Conservation (phyloP, 2,329 filamentous ascomycete genomes). For the Calonectria pseudoturangicola region DNA sequence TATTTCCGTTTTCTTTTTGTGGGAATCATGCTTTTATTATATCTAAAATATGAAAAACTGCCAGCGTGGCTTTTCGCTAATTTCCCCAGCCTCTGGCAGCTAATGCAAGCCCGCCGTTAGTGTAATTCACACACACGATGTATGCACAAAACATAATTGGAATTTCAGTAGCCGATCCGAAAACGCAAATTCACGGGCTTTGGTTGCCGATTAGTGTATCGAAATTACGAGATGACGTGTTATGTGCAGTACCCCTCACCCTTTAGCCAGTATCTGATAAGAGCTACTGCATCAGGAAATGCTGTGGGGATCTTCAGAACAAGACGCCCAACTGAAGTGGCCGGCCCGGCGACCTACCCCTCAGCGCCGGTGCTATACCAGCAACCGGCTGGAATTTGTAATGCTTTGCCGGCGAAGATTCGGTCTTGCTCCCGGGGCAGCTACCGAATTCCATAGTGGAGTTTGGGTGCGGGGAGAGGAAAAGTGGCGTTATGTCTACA, state of each 20-base stretch:
- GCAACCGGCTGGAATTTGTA: constrained; percentile 5
- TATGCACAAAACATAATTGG: not conserved
- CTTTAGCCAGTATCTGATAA: constrained; percentile 17
- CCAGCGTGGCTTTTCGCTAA: not conserved
- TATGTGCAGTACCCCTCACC: constrained; percentile 21
- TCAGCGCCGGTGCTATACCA: constrained; percentile 8
- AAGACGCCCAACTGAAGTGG: not conserved
- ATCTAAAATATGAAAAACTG: not conserved
- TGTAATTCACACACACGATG: no score
- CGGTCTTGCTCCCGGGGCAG: constrained; percentile 4
- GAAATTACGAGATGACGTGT: constrained; percentile 11
- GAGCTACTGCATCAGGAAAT: constrained; percentile 15
- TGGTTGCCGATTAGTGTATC: not conserved
- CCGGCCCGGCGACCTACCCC: constrained; percentile 33
- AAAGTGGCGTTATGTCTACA: not conserved
- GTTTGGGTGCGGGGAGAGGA: not conserved
- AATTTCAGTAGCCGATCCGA: not conserved
- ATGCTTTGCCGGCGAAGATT: not conserved
- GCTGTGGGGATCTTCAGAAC: constrained; percentile 14
- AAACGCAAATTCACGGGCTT: not conserved
- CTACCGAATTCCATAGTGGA: constrained; percentile 14
- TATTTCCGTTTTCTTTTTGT: no score
- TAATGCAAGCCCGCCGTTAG: not conserved
- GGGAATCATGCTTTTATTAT: not conserved
- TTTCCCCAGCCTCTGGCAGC: not conserved